Evolutionary conservation across 2,329 filamentous ascomycete genomes (phyloP).

Genomic region (Aspergillus viridinutans): DNA sequence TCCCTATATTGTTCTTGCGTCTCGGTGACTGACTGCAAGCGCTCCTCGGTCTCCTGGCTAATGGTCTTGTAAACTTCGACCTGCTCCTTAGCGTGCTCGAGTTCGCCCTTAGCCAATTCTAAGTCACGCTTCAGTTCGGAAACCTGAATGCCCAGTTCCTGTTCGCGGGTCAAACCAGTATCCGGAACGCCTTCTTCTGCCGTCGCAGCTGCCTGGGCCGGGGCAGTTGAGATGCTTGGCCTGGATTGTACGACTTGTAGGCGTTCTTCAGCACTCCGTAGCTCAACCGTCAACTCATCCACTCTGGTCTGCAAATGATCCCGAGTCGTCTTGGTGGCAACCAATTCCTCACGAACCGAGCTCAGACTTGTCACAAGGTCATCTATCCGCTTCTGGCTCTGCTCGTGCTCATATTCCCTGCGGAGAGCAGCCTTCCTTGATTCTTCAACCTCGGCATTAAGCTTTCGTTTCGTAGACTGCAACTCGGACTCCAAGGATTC

Average conservation of each 20-base stretch:
- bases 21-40: constrained; percentile 71
- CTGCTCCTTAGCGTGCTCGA: constrained; percentile 76
- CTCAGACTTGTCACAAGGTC: constrained; percentile 78
- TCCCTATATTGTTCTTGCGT: constrained; percentile 84
- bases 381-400: constrained; percentile 86
- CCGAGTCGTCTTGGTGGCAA: constrained; percentile 77
- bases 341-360: constrained; percentile 78
- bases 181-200: constrained; percentile 51
- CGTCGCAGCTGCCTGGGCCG: constrained; percentile 35
- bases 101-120: constrained; percentile 72
- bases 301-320: constrained; percentile 87
- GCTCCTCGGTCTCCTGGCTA: constrained; percentile 81
- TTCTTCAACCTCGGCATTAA: constrained; percentile 78
- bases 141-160: constrained; percentile 78
- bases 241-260: constrained; percentile 76
- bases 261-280: constrained; percentile 85
- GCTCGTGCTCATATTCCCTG: constrained; percentile 85
- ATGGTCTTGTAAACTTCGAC: constrained; percentile 85
- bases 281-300: constrained; percentile 81
- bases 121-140: constrained; percentile 84
- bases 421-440: constrained; percentile 75
- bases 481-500: constrained; percentile 79
- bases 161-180: constrained; percentile 60
- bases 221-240: constrained; percentile 59
- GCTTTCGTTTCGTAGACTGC: constrained; percentile 71